Evolutionary conservation across 768 basidiomycete genomes (phyloP).

Genomic region (Phaffia tasmanica): DNA sequence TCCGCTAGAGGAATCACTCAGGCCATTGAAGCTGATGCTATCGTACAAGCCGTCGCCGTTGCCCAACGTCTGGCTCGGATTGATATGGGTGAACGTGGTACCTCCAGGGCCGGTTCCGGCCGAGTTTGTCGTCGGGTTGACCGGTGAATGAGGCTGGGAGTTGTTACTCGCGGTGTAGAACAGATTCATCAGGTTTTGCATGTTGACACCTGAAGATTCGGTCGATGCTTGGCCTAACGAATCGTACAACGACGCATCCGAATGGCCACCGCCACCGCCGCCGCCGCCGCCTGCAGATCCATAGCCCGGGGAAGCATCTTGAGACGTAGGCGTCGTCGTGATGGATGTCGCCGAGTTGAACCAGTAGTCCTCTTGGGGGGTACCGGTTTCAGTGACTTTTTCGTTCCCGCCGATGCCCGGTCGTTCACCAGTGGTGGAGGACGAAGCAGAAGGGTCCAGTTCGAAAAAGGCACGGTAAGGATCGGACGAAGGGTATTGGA

Average conservation of each 20-base stretch:
- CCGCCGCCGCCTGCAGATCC: neutral
- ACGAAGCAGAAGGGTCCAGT: too few relatives aligned
- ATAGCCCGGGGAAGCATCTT: slow-evolving; percentile 9
- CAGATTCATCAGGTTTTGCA: slow-evolving; percentile 38
- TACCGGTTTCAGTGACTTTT: slow-evolving; percentile 4
- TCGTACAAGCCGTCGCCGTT: neutral
- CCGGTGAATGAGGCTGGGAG: slow-evolving; percentile 15
- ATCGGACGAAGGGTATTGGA: slow-evolving; percentile 32
- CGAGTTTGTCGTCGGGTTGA: neutral
- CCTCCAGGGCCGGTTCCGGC: neutral
- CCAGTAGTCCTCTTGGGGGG: neutral
- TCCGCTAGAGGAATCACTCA: too few relatives aligned
- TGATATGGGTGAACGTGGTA: slow-evolving; percentile 46
- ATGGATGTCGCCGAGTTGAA: slow-evolving; percentile 1
- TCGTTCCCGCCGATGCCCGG: too few relatives aligned
- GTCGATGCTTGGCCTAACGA: slow-evolving; percentile 14
- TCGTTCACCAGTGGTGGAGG: too few relatives aligned
- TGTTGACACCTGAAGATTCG: slow-evolving; percentile 30
- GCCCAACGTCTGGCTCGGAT: slow-evolving; percentile 73
- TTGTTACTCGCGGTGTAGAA: slow-evolving; percentile 36
- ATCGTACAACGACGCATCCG: slow-evolving; percentile 1
- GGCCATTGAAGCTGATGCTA: too few relatives aligned
- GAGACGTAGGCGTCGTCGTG: slow-evolving; percentile 17
- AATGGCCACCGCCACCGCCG: neutral
- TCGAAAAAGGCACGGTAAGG: neutral